A percentile compares a stretch with the other conserved stretches of the same genome.
phyloP scores from a whole-genome alignment of 192 early-diverging fungal species.

The Neocallimastix lanati region DNA sequence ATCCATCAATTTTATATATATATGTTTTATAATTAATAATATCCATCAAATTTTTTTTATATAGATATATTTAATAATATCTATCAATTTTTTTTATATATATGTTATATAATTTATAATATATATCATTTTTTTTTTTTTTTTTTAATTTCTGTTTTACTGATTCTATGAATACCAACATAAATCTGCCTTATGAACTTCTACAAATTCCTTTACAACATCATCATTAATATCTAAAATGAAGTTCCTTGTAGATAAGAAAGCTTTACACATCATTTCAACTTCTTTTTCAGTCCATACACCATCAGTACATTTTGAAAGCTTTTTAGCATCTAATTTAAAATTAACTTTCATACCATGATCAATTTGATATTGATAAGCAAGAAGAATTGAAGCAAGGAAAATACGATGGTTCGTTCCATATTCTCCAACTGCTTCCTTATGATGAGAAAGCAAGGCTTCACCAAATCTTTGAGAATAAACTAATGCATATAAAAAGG shows the following conservation, averaged over 20 bases:
- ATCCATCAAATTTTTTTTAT: too few relatives aligned
- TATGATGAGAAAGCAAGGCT: background rate
- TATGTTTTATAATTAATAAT: too few relatives aligned
- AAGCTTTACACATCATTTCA: background rate
- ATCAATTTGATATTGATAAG: background rate
- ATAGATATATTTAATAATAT: too few relatives aligned
- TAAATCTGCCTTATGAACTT: background rate
- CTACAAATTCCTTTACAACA: background rate
- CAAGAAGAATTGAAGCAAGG: background rate
- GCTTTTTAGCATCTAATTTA: background rate
- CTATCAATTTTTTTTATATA: too few relatives aligned
- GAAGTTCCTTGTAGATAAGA: background rate
- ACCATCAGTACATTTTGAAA: background rate
- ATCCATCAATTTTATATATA: too few relatives aligned
- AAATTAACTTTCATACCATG: background rate
- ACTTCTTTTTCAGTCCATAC: background rate
- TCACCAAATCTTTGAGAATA: background rate
- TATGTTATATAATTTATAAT: too few relatives aligned
- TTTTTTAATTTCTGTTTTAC: too few relatives aligned
- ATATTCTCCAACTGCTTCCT: background rate
- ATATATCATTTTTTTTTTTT: too few relatives aligned
- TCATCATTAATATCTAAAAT: background rate
- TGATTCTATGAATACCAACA: background rate
- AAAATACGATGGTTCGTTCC: background rate
- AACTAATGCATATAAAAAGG: background rate